These are phyloP conservation scores for Turritis glabra DNA, from an alignment of 345 rosid genomes.

Conservation along the genomic window DNA sequence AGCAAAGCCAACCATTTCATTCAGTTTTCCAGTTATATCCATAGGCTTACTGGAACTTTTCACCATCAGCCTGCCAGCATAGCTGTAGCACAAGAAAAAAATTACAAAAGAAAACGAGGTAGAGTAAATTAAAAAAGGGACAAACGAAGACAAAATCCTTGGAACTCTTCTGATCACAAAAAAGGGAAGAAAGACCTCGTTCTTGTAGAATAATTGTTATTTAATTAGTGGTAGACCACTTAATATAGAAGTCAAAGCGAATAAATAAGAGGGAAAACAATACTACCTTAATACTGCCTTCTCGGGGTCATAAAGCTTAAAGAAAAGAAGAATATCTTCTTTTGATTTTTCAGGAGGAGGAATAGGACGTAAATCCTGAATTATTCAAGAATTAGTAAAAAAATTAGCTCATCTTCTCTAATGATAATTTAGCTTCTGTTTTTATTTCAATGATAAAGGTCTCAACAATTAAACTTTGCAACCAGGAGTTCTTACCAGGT, in stretches of 20 bases:
- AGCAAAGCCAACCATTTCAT: conserved; percentile 88
- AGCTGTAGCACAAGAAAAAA: conserved; percentile 41
- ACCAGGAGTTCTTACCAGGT: conserved; percentile 49
- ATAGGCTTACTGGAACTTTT: conserved; percentile 73
- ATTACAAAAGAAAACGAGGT: conserved; percentile 22
- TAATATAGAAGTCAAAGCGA: not conserved
- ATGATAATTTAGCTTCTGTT: conserved; percentile 22
- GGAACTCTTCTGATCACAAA: not conserved
- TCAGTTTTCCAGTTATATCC: conserved; percentile 68
- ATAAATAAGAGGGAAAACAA: conserved; percentile 2
- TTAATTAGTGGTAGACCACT: not conserved
- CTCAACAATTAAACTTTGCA: conserved; percentile 5
- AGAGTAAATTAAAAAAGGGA: not conserved
- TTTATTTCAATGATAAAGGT: conserved; percentile 5
- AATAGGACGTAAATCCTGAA: conserved; percentile 71
- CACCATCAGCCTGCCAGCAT: conserved; percentile 82
- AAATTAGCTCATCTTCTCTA: conserved; percentile 10
- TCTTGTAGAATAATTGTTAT: conserved; percentile 3
- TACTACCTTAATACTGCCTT: conserved; percentile 73
- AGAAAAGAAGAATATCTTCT: conserved; percentile 91
- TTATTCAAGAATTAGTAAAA: conserved; percentile 12
- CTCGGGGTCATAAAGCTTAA: conserved; percentile 81
- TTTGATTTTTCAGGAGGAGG: conserved; percentile 71
- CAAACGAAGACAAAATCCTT: not conserved
- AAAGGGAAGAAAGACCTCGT: not conserved